phyloP scores from a whole-genome alignment of 176 grass and related monocot species.

The Carex parvula region DNA sequence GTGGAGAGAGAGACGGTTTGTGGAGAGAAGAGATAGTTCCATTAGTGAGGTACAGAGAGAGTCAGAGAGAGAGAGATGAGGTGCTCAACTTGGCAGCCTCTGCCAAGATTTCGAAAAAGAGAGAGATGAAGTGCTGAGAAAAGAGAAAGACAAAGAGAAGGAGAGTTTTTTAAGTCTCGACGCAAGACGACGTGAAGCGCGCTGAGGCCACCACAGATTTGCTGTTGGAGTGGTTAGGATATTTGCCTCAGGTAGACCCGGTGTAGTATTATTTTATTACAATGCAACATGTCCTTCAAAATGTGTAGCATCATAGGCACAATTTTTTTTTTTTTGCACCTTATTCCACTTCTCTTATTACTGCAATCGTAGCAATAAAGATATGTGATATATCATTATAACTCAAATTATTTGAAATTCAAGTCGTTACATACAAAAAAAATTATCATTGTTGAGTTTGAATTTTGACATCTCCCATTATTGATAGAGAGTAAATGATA shows the following conservation, averaged over 20 bases:
- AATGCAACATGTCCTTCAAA: not conserved
- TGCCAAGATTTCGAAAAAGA: not conserved
- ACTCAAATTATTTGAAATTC: too few species aligned
- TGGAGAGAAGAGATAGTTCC: constrained; percentile 34
- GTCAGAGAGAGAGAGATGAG: not conserved
- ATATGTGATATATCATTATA: too few species aligned
- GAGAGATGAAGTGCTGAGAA: not conserved
- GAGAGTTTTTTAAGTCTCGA: constrained; percentile 23
- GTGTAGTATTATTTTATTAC: not conserved
- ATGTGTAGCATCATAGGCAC: too few species aligned
- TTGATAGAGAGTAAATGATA: too few species aligned
- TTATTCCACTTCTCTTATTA: too few species aligned
- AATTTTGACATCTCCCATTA: too few species aligned
- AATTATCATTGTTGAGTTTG: too few species aligned
- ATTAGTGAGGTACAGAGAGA: constrained; percentile 26
- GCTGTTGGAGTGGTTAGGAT: not conserved
- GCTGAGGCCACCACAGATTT: constrained; percentile 19
- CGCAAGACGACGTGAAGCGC: constrained; percentile 22
- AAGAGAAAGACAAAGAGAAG: not conserved
- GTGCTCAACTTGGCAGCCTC: not conserved
- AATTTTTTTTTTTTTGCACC: too few species aligned
- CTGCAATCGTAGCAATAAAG: too few species aligned
- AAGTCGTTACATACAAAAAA: too few species aligned
- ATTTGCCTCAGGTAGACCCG: not conserved
- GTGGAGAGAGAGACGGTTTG: not conserved